Conservation (phyloP, 495 filamentous ascomycete species). For the Eremomyces bilateralis region DNA sequence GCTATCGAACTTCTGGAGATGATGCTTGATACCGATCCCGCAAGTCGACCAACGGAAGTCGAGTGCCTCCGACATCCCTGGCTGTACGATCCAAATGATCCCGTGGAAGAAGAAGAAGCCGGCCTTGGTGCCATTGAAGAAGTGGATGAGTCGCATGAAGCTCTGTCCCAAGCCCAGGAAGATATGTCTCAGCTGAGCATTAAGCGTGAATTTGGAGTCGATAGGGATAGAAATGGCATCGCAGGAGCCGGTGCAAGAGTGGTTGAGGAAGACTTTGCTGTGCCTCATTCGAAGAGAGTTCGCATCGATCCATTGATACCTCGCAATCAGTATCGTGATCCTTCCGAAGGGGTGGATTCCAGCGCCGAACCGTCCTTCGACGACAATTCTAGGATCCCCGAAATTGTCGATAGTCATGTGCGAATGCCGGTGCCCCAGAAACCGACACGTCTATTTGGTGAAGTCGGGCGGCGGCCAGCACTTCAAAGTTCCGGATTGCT, state of each 20-base stretch:
- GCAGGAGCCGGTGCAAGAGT: conserved; percentile 7
- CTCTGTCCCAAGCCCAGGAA: conserved; percentile 27
- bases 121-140: conserved; percentile 20
- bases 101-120: conserved; percentile 31
- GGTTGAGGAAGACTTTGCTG: conserved; percentile 9
- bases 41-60: conserved; percentile 39
- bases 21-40: conserved; percentile 58
- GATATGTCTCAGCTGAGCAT: conserved; percentile 52
- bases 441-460: conserved; percentile 48
- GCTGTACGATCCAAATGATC: conserved; percentile 23
- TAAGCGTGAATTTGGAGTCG: conserved; percentile 20
- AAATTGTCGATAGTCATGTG: too few relatives aligned
- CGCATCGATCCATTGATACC: conserved; percentile 12
- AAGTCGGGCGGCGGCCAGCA: conserved; percentile 50
- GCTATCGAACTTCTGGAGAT: conserved; percentile 49
- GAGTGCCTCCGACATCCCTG: conserved; percentile 45
- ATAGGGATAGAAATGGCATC: conserved; percentile 20
- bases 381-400: too few relatives aligned
- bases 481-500: conserved; percentile 40
- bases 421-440: too few relatives aligned
- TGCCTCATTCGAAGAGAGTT: conserved; percentile 15
- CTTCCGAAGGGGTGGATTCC: conserved; percentile 12
- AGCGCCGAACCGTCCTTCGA: conserved; percentile 14
- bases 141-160: too few relatives aligned
- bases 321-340: conserved; percentile 13